These are phyloP conservation scores for Phyllosticta citriasiana DNA, from an alignment of 2,329 filamentous ascomycete species.

Conservation along the genomic window DNA sequence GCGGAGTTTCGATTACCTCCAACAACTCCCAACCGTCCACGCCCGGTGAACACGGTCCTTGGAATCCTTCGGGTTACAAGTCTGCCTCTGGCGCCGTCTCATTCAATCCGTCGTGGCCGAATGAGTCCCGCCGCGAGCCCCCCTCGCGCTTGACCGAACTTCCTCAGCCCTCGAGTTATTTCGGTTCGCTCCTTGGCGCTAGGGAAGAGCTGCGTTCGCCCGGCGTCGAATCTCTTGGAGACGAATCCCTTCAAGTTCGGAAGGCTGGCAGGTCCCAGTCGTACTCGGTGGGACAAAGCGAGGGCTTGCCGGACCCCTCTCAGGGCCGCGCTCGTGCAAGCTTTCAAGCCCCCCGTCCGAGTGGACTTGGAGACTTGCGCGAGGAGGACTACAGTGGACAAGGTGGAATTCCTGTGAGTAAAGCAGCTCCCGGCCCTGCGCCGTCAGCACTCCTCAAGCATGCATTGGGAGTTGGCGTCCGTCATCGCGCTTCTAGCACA, in stretches of 20 bases:
- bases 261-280: conserved; percentile 95
- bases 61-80: conserved; percentile 28
- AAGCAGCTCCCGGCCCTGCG: conserved; percentile 1
- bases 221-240: not conserved
- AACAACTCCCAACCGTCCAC: conserved; percentile 73
- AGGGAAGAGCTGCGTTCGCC: conserved; percentile 6
- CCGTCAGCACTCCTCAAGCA: conserved; percentile 9
- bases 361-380: conserved; percentile 55
- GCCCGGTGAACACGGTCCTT: conserved; percentile 51
- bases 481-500: conserved; percentile 8
- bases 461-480: not conserved
- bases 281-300: conserved; percentile 86
- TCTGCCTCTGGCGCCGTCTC: conserved; percentile 34
- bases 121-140: conserved; percentile 14
- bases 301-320: conserved; percentile 31
- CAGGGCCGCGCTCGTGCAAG: conserved; percentile 25
- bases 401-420: conserved; percentile 3
- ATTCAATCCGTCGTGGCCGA: conserved; percentile 23
- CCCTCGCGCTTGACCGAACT: conserved; percentile 11
- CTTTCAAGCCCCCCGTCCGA: conserved; percentile 59
- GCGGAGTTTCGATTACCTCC: conserved; percentile 58
- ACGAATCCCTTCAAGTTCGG: conserved; percentile 1
- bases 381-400: conserved; percentile 21
- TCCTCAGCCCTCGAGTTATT: conserved; percentile 21
- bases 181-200: conserved; percentile 1